Percentiles rank a stretch among this genome's conserved stretches.
Evolutionary conservation across 148 eudicot genomes (phyloP).

Genomic region (Diospyros lotus): DNA sequence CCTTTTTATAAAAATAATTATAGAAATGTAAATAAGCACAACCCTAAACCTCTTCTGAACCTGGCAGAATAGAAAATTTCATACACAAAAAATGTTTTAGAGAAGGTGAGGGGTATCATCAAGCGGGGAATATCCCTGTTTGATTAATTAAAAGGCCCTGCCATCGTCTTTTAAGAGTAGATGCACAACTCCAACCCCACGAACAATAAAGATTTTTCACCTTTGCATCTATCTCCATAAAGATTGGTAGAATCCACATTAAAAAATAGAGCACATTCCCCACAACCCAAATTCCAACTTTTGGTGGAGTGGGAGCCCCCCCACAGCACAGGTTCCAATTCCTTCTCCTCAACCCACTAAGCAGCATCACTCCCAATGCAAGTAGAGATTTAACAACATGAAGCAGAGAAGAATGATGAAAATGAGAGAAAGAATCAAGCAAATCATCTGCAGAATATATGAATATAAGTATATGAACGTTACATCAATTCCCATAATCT

Average conservation of each 20-base stretch:
- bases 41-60: neutral
- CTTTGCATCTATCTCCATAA: neutral
- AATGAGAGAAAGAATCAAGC: neutral
- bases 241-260: slow-evolving; percentile 4
- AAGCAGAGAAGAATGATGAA: neutral
- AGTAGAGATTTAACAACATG: neutral
- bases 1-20: neutral
- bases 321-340: slow-evolving; percentile 16
- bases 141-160: neutral
- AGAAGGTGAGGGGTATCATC: neutral
- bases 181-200: neutral
- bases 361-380: neutral
- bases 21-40: neutral
- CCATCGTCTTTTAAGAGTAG: slow-evolving; percentile 3
- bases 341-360: neutral
- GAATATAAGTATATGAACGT: neutral
- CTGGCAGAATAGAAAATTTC: neutral
- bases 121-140: neutral
- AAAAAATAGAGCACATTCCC: slow-evolving; percentile 10
- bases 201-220: neutral
- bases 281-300: slow-evolving; percentile 21
- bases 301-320: slow-evolving; percentile 22
- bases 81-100: neutral
- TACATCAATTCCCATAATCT: slow-evolving; percentile 4
- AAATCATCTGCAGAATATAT: neutral